Evolutionary conservation across 768 basidiomycete genomes (phyloP).

Genomic region (Lactarius trivialis): DNA sequence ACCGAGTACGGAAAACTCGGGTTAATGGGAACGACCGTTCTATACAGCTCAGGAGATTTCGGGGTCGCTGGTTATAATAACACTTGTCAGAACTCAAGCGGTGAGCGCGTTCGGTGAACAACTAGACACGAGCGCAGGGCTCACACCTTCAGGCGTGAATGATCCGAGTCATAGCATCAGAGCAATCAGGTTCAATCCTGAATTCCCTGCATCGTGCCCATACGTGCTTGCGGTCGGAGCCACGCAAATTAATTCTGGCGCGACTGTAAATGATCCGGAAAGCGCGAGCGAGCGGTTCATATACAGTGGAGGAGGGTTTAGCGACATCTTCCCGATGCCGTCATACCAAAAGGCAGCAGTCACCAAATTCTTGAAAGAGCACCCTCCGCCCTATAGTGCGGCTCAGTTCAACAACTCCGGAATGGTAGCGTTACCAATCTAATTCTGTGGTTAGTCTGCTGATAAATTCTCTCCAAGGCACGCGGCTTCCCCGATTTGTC

Average conservation of each 20-base stretch:
- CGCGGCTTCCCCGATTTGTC: slow-evolving; percentile 32
- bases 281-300: slow-evolving; percentile 32
- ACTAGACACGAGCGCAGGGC: too few relatives aligned
- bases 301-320: slow-evolving; percentile 37
- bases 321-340: too few relatives aligned
- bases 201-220: slow-evolving; percentile 41
- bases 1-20: slow-evolving; percentile 42
- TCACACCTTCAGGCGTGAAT: slow-evolving; percentile 25
- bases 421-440: slow-evolving; percentile 16
- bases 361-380: too few relatives aligned
- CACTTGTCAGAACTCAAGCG: slow-evolving; percentile 31
- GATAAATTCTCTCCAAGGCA: too few relatives aligned
- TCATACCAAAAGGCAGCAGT: too few relatives aligned
- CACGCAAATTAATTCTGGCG: slow-evolving; percentile 36
- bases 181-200: slow-evolving; percentile 36
- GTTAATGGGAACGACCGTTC: slow-evolving; percentile 35
- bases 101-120: slow-evolving; percentile 13
- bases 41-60: slow-evolving; percentile 40
- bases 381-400: too few relatives aligned
- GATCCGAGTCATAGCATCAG: neutral
- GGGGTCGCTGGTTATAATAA: slow-evolving; percentile 36
- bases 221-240: slow-evolving; percentile 35
- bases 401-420: slow-evolving; percentile 33
- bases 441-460: too few relatives aligned
- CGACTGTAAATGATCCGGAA: slow-evolving; percentile 33